phyloP scores from a whole-genome alignment of 106 monocot genomes.

The Triglochin maritima region DNA sequence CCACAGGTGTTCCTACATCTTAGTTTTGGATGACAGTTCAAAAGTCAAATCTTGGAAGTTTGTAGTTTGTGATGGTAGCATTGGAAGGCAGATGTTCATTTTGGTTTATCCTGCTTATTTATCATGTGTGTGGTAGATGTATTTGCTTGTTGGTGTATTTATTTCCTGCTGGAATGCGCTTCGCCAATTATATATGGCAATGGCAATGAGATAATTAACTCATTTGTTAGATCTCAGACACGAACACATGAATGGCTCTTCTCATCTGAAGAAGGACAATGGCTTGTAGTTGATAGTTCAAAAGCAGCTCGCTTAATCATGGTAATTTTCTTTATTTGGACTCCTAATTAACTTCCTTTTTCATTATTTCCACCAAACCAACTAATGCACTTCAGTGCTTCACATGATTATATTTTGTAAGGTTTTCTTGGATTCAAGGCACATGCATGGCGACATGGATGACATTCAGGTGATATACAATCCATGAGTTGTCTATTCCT shows the following conservation, averaged over 20 bases:
- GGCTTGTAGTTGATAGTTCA: slow-evolving; percentile 80
- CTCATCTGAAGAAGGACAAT: slow-evolving; percentile 91
- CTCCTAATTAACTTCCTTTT: neutral
- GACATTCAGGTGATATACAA: slow-evolving; percentile 51
- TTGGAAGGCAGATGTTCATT: too few relatives aligned
- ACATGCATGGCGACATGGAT: slow-evolving; percentile 52
- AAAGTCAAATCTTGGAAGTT: too few relatives aligned
- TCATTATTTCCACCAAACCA: too few relatives aligned
- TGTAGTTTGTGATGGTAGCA: too few relatives aligned
- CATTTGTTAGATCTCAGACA: slow-evolving; percentile 29
- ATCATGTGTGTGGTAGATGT: too few relatives aligned
- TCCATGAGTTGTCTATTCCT: slow-evolving; percentile 3
- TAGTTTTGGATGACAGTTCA: too few relatives aligned
- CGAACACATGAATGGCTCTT: slow-evolving; percentile 93
- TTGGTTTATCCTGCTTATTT: too few relatives aligned
- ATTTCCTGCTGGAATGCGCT: neutral
- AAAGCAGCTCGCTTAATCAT: slow-evolving; percentile 92
- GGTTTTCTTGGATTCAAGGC: slow-evolving; percentile 86
- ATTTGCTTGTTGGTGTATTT: too few relatives aligned
- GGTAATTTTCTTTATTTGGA: slow-evolving; percentile 25
- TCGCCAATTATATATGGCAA: neutral
- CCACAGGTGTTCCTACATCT: too few relatives aligned
- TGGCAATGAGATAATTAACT: neutral
- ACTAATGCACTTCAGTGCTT: neutral
- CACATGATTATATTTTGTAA: slow-evolving; percentile 12